A percentile compares a stretch with the other conserved stretches of the same genome.
Conservation (phyloP, 768 basidiomycete genomes). For the Podaxis sp. region DNA sequence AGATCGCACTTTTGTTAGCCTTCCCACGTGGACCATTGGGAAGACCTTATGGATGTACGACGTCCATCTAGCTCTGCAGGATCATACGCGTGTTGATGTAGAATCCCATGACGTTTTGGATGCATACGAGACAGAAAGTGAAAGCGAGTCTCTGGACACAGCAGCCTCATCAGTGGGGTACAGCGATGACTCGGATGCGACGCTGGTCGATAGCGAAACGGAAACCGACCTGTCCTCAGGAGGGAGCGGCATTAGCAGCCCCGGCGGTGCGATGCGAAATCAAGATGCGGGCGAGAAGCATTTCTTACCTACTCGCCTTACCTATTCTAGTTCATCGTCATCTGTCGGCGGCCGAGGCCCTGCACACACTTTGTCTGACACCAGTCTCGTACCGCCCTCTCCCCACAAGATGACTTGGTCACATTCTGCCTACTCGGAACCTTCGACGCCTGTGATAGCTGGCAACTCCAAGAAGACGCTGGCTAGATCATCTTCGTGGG, state of each 20-base stretch:
- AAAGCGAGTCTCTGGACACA: constrained; percentile 21
- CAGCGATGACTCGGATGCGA: constrained; percentile 53
- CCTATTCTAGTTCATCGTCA: neutral
- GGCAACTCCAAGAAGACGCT: constrained; percentile 13
- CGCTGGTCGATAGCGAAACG: constrained; percentile 48
- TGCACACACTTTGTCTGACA: neutral
- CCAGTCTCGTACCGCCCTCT: neutral
- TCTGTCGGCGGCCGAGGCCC: neutral
- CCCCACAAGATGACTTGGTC: neutral
- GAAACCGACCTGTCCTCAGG: constrained; percentile 23
- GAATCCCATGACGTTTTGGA: constrained; percentile 1
- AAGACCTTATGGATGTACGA: constrained; percentile 66
- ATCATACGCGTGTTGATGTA: constrained; percentile 7
- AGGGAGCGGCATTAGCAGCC: neutral
- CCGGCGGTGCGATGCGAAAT: neutral
- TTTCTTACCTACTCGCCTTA: neutral
- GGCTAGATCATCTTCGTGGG: constrained; percentile 25
- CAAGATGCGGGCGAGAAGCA: neutral
- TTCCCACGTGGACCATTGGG: constrained; percentile 61
- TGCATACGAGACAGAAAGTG: constrained; percentile 20
- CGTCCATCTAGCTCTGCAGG: constrained; percentile 34
- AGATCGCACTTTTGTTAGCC: constrained; percentile 53
- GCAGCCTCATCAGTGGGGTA: constrained; percentile 27
- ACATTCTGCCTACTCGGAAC: constrained; percentile 7
- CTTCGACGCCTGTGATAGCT: constrained; percentile 8